phyloP scores from a whole-genome alignment of 352 stramenopile genomes.

The Phytophthora capsici region DNA sequence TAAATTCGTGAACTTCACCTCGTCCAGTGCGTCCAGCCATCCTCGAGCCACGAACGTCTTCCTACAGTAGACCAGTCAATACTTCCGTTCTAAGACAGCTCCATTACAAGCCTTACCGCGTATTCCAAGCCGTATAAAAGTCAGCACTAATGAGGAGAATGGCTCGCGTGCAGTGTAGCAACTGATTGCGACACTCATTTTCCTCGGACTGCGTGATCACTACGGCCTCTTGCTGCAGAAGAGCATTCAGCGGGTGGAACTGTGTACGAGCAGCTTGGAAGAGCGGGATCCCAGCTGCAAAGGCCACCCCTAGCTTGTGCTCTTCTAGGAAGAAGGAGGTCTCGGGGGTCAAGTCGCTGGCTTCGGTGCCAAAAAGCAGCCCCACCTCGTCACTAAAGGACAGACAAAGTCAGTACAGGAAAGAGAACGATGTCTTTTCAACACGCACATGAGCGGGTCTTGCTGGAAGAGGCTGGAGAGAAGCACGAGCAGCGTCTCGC shows the following conservation, averaged over 20 bases:
- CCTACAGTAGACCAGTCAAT: constrained; percentile 30
- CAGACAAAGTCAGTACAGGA: not conserved
- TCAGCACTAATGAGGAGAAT: constrained; percentile 82
- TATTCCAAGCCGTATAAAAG: constrained; percentile 90
- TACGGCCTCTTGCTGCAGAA: constrained; percentile 20
- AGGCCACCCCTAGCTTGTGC: constrained; percentile 81
- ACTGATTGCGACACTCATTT: constrained; percentile 22
- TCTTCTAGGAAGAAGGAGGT: constrained; percentile 72
- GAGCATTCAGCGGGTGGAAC: constrained; percentile 57
- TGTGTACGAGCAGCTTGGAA: constrained; percentile 61
- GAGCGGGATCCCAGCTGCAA: constrained; percentile 53
- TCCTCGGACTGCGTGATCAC: constrained; percentile 12
- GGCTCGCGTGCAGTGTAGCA: constrained; percentile 62
- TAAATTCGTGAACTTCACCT: constrained; percentile 74
- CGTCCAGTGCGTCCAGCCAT: constrained; percentile 42
- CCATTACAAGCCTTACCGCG: constrained; percentile 41
- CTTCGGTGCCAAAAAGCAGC: constrained; percentile 63
- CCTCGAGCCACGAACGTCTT: constrained; percentile 62
- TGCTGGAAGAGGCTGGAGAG: constrained; percentile 58
- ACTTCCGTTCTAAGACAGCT: not conserved
- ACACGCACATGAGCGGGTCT: constrained; percentile 71
- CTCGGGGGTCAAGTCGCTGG: constrained; percentile 49
- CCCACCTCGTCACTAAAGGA: constrained; percentile 75
- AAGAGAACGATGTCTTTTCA: not conserved
- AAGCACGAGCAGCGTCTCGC: constrained; percentile 43